Base-by-base conservation (phyloP, 2,329 filamentous ascomycete genomes). In the Ascochyta fabae region DNA sequence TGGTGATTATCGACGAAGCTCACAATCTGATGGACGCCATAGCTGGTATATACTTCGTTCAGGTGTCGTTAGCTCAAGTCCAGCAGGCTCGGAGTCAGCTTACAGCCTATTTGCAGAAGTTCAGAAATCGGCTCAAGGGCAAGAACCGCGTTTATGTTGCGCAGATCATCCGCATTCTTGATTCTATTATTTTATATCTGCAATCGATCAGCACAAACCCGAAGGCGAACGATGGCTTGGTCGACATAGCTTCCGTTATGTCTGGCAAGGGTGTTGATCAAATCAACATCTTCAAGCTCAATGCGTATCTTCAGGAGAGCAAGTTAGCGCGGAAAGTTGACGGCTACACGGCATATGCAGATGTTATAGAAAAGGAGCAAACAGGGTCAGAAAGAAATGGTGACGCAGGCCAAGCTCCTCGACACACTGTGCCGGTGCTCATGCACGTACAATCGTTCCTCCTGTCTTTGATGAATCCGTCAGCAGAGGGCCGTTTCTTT, bases 11-110 rank as follows among this genome's bases (percentile, higher is more conserved):
- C 43, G 95, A 99, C 65, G 95, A 99, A 79, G 95, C 95, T 0
- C 95, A 99, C 73, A 99, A 99, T 70, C 85, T 99, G 48, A 96
- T 97, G 89, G 93, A 97, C 73, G 92, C 94, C 0, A 91, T 99
- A 41, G 86, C 91, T 15, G 89, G 88, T 41, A 95, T 96, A 31
- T 88, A 97, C 72, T 93, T 93, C 0, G 86, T 91, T 0, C 86
- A 90, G 33, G 83, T 98, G 19, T 86, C 85, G 2, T 79, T 96
- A 4, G 79, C 79, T 24, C 92, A 97, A 59, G 79, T 98, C 16
- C 85, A 85, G 45, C 83, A 84, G 55, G 91, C 89, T 3, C 84
- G 91, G 48, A 82, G 83, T 44, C 92, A 96, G 76, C 81, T 99
- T 1, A 88, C 88, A 0, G 81, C 87, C 0, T 99, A 99, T 66